These are phyloP conservation scores for Secale cereale DNA, from an alignment of 176 grass and related monocot genomes.

Conservation along the genomic window DNA sequence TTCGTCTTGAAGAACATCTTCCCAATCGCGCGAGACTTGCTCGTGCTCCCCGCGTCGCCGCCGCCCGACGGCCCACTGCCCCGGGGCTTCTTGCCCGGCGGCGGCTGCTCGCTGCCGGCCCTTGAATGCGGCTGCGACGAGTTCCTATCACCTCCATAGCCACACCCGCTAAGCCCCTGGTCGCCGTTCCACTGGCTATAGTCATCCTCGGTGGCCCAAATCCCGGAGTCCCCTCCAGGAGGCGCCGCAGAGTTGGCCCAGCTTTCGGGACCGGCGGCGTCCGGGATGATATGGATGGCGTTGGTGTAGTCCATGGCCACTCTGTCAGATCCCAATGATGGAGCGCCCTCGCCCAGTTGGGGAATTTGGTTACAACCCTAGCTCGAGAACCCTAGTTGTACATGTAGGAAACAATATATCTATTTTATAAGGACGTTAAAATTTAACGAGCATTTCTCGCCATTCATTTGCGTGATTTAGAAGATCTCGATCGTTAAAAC, in stretches of 20 bases:
- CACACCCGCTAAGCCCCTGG: constrained; percentile 28
- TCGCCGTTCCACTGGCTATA: constrained; percentile 73
- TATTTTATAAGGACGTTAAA: neutral
- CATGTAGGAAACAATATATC: neutral
- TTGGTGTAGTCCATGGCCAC: constrained; percentile 69
- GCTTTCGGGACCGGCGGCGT: constrained; percentile 50
- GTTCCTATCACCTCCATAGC: constrained; percentile 43
- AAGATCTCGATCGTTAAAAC: neutral
- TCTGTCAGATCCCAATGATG: neutral
- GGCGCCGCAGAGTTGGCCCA: constrained; percentile 41
- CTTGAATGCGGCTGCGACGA: constrained; percentile 55
- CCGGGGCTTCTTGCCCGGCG: constrained; percentile 63
- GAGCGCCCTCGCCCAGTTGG: neutral
- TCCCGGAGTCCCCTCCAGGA: constrained; percentile 30
- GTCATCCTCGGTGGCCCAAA: constrained; percentile 96
- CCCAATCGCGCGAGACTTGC: constrained; percentile 79
- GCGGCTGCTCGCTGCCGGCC: constrained; percentile 84
- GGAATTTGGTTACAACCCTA: neutral
- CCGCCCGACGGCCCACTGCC: constrained; percentile 11
- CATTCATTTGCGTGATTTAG: neutral
- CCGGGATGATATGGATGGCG: constrained; percentile 82
- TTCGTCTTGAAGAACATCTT: constrained; percentile 99
- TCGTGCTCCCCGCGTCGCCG: constrained; percentile 24
- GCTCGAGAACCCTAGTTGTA: neutral
- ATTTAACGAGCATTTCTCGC: neutral